A percentile compares a stretch with the other conserved stretches of the same genome.
Evolutionary conservation across 352 stramenopile genomes (phyloP).

Genomic region (Globisporangium splendens): DNA sequence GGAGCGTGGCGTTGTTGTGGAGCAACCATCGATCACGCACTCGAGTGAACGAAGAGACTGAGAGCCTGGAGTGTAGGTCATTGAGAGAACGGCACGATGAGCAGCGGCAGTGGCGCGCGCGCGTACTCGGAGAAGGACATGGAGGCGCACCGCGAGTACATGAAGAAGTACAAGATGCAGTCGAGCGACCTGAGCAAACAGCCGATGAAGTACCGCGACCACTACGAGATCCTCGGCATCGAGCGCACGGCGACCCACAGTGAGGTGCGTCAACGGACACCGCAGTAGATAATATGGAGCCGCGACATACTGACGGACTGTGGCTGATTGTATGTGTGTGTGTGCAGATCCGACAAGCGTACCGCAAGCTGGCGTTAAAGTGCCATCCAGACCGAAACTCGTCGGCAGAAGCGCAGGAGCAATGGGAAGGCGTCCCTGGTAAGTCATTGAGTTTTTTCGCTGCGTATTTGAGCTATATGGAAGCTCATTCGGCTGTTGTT

Average conservation of each 20-base stretch:
- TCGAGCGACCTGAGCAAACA: conserved; percentile 58
- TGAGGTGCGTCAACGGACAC: conserved; percentile 34
- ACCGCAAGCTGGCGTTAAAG: conserved; percentile 81
- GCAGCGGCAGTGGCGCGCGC: conserved; percentile 14
- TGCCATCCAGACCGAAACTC: conserved; percentile 93
- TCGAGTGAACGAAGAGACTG: no score
- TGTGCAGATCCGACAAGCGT: conserved; percentile 89
- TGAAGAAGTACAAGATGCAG: conserved; percentile 87
- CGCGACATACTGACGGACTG: neutral
- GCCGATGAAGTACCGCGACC: conserved; percentile 68
- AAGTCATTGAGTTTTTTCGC: neutral
- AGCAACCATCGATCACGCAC: no score
- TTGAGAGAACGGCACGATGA: neutral
- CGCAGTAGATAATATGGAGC: neutral
- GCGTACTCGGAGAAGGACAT: conserved; percentile 69
- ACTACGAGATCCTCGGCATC: conserved; percentile 72
- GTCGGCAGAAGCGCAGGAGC: conserved; percentile 50
- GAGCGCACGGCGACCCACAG: conserved; percentile 55
- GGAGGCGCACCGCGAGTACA: conserved; percentile 82
- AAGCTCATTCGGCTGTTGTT: neutral
- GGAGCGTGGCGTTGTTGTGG: no score
- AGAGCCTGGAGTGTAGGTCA: no score
- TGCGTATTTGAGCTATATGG: neutral
- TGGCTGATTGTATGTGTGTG: conserved; percentile 4
- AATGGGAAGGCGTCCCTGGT: conserved; percentile 73